Evolutionary conservation across 495 filamentous ascomycete genomes (phyloP), one percentile per base, ranked within the genome.

Genomic region (Tuber borchii): DNA sequence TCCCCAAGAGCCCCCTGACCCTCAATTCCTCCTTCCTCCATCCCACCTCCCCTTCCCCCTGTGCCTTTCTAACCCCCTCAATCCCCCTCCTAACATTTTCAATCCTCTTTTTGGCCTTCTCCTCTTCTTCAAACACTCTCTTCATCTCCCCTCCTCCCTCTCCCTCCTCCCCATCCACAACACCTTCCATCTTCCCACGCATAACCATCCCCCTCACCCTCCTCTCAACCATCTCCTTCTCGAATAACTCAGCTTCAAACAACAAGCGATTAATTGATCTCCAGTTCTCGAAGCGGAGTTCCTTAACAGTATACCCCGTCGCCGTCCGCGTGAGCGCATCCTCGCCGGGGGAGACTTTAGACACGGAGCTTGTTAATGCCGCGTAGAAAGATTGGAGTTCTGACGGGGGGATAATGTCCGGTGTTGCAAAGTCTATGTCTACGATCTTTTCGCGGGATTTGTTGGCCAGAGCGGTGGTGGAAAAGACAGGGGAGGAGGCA

Each of bases 201-300:
- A 20, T 26, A 65, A 19, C 48, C 22, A 40, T 74, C 34, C 39
- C 68, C 71, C 39, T 48, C 39, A 26, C 20, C 22, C 43, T 22
- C 48, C 17, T 34, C 4, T 68, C 72, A 45, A 74, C 73, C 40
- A 37, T 17, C 42, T 77, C 75, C 31, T 26, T 45, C 46, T 83
- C 75, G 39, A 73, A 51, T 10, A 83, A 4, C 69, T 83, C 81
- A 5, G 81, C 81, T 43, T 83, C 78, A 43, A 79, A 83, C 16
- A 83, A 39, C 26, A 83, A 71, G 17, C 78, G 42, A 48, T 83
- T 83, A 34, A 83, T 77, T 16, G 79, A 71, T n/a, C 71, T 71
- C 81, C 81, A 83, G 43, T 83, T 83, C 78, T 82, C 81, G 39
- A 77, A 83, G 26, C 81, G 72, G 42, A 83, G 75, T 20, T 73